These are phyloP conservation scores for Pyrenochaeta sp. DNA, from an alignment of 2,329 filamentous ascomycete species.

Conservation along the genomic window DNA sequence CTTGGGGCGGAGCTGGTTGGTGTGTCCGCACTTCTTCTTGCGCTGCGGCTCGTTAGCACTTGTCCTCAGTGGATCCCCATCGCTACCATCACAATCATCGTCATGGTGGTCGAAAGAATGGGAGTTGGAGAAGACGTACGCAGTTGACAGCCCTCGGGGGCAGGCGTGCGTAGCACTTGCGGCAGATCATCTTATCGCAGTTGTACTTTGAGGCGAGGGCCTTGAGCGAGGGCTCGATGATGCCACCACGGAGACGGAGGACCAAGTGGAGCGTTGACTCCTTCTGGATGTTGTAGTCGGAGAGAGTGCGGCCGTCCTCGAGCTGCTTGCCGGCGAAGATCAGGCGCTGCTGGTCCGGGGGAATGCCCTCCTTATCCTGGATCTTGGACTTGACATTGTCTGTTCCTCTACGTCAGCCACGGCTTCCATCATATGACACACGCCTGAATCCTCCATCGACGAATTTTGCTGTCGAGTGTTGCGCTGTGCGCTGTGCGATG, in stretches of 20 bases:
- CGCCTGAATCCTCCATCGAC: no score
- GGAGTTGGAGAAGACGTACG: constrained; percentile 45
- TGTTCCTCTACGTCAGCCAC: constrained; percentile 29
- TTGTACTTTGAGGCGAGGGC: constrained; percentile 99
- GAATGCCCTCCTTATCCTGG: constrained; percentile 99
- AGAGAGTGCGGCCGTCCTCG: constrained; percentile 95
- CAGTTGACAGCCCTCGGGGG: constrained; percentile 99
- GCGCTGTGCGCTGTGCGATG: constrained; percentile 17
- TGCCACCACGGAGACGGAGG: constrained; percentile 98
- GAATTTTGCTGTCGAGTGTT: no score
- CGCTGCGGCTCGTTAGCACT: constrained; percentile 37
- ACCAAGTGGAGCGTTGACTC: constrained; percentile 98
- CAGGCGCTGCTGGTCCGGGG: constrained; percentile 96
- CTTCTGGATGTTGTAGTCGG: constrained; percentile 99
- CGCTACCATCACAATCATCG: background rate
- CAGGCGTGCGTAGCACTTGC: constrained; percentile 98
- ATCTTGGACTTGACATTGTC: constrained; percentile 99
- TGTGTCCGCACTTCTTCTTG: constrained; percentile 99
- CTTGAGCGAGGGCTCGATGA: constrained; percentile 97
- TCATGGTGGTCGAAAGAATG: background rate
- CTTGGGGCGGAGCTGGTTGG: constrained; percentile 99
- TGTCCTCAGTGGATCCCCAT: background rate
- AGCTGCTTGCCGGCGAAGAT: constrained; percentile 99
- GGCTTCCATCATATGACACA: no score
- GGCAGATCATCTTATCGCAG: constrained; percentile 99